Percentiles rank a stretch among this genome's conserved stretches.
These are phyloP conservation scores for Orbilia oligospora DNA, from an alignment of 2,329 filamentous ascomycete species.

Conservation along the genomic window DNA sequence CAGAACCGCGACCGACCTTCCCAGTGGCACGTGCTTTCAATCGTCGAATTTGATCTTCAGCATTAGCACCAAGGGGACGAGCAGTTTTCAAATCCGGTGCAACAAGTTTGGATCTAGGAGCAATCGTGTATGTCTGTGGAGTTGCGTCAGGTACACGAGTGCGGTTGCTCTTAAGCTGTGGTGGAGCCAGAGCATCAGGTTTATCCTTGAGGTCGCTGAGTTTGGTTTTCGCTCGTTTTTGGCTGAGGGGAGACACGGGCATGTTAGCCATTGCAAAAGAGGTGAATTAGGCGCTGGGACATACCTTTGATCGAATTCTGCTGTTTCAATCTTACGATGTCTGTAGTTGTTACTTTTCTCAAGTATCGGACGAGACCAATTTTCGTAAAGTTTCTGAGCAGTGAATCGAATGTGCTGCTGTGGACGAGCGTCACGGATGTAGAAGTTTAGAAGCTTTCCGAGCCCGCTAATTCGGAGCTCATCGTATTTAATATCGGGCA, in stretches of 20 bases:
- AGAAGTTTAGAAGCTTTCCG: conserved; percentile 96
- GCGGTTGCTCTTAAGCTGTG: conserved; percentile 63
- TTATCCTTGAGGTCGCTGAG: conserved; percentile 61
- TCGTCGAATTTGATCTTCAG: conserved; percentile 63
- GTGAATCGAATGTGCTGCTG: conserved; percentile 83
- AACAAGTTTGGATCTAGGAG: conserved; percentile 58
- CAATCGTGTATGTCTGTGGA: conserved; percentile 63
- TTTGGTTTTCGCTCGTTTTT: conserved; percentile 44
- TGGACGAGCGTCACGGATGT: conserved; percentile 93
- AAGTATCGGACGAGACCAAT: conserved; percentile 95
- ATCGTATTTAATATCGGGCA: conserved; percentile 91
- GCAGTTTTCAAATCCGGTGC: conserved; percentile 56
- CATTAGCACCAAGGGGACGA: conserved; percentile 63
- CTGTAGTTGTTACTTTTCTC: conserved; percentile 95
- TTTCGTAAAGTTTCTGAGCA: conserved; percentile 84
- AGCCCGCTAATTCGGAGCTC: conserved; percentile 90
- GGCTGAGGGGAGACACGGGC: background rate
- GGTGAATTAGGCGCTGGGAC: conserved; percentile 58
- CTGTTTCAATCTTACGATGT: conserved; percentile 77
- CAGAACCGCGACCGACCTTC: conserved; percentile 44
- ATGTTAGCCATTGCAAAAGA: background rate
- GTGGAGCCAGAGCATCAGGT: conserved; percentile 62
- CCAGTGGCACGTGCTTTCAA: conserved; percentile 63
- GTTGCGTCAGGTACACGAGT: conserved; percentile 63
- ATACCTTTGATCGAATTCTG: conserved; percentile 74